These are phyloP conservation scores for Candida anglica DNA, from an alignment of 805 yeast genomes.

Conservation along the genomic window DNA sequence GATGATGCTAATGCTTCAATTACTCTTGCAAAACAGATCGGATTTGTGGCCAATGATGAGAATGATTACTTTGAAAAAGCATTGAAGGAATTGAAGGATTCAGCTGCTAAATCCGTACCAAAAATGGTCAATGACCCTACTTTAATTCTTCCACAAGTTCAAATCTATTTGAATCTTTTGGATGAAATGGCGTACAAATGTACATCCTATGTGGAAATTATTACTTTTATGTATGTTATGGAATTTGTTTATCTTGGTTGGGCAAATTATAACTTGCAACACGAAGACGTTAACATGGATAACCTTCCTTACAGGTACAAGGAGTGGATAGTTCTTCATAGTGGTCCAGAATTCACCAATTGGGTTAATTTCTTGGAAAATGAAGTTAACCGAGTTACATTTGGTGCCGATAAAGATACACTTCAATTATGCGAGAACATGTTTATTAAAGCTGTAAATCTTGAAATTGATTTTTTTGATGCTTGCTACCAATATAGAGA, in stretches of 20 bases:
- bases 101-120: constrained; percentile 18
- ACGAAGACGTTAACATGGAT: constrained; percentile 13
- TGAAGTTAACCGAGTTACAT: constrained; percentile 39
- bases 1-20: constrained; percentile 35
- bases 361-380: constrained; percentile 46
- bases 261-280: constrained; percentile 36
- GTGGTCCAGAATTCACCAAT: constrained; percentile 41
- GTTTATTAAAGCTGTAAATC: constrained; percentile 31
- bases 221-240: constrained; percentile 43
- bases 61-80: constrained; percentile 39
- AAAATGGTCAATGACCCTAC: constrained; percentile 11
- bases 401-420: constrained; percentile 12
- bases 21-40: constrained; percentile 45
- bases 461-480: constrained; percentile 46
- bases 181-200: constrained; percentile 21
- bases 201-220: constrained; percentile 34
- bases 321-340: constrained; percentile 51
- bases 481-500: constrained; percentile 34
- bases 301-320: constrained; percentile 40
- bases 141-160: constrained; percentile 29
- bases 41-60: constrained; percentile 46
- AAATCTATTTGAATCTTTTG: constrained; percentile 32
- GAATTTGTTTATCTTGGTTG: constrained; percentile 50
- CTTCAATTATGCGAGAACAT: constrained; percentile 12
- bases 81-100: constrained; percentile 21